Percentiles rank a stretch among this genome's conserved stretches.
phyloP scores from a whole-genome alignment of 225 moss, liverwort and hornwort genomes.

The Physcomitrellopsis africana region DNA sequence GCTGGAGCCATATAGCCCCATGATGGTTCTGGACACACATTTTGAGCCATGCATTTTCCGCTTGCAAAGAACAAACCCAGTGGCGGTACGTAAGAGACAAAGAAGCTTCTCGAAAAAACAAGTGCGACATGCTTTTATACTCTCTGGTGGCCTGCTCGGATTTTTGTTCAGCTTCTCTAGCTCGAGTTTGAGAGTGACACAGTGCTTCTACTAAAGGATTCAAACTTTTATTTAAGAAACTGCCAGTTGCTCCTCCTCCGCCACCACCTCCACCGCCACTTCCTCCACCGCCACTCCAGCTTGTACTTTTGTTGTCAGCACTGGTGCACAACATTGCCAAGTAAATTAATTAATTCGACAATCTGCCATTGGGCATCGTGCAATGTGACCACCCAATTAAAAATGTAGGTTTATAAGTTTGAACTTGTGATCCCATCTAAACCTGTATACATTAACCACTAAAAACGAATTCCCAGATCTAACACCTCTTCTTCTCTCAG shows the following conservation, averaged over 20 bases:
- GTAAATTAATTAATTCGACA: not conserved
- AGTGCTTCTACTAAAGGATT: slow-evolving; percentile 81
- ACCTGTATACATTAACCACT: not conserved
- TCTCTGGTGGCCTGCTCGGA: slow-evolving; percentile 70
- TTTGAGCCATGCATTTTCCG: slow-evolving; percentile 83
- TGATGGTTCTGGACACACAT: slow-evolving; percentile 68
- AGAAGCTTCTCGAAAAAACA: slow-evolving; percentile 87
- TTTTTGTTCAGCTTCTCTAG: slow-evolving; percentile 86
- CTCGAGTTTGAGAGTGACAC: slow-evolving; percentile 90
- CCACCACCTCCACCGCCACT: too few relatives aligned
- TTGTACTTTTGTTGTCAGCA: slow-evolving; percentile 69
- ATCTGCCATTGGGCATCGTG: not conserved
- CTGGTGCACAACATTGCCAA: slow-evolving; percentile 39
- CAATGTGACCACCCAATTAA: slow-evolving; percentile 8
- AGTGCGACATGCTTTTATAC: slow-evolving; percentile 59
- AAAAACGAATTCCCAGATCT: not conserved
- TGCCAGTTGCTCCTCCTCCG: slow-evolving; percentile 5
- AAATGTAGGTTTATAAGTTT: not conserved
- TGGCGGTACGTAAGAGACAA: slow-evolving; percentile 85
- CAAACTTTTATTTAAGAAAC: slow-evolving; percentile 53
- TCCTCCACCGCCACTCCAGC: slow-evolving; percentile 63
- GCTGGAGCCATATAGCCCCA: slow-evolving; percentile 71
- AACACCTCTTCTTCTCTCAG: not conserved
- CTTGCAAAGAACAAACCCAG: slow-evolving; percentile 75
- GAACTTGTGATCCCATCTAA: not conserved